phyloP scores from a whole-genome alignment of 768 basidiomycete species.

The Xerocomus potaroensis region DNA sequence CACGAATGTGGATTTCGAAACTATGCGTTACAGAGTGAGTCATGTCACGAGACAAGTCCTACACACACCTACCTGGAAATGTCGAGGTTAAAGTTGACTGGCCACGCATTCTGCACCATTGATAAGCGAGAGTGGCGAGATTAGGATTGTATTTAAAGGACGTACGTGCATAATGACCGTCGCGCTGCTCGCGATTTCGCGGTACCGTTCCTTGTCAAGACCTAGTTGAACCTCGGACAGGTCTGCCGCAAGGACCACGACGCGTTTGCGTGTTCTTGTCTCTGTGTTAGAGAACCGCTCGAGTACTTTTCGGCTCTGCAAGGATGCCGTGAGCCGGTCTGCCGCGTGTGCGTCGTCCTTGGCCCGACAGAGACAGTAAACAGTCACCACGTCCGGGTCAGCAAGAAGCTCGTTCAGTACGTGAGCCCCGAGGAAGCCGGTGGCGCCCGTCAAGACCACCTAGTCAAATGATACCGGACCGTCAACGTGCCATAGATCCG shows the following conservation, averaged over 20 bases:
- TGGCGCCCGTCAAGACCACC: conserved; percentile 46
- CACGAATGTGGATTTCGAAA: conserved; percentile 46
- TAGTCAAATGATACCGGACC: not conserved
- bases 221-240: conserved; percentile 39
- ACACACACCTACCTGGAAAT: conserved; percentile 18
- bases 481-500: not conserved
- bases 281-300: conserved; percentile 4
- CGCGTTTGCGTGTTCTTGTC: conserved; percentile 18
- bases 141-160: not conserved
- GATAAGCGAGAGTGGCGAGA: not conserved
- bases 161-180: conserved; percentile 47
- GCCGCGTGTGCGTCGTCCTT: conserved; percentile 40
- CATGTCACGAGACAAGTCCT: not conserved
- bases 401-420: conserved; percentile 42
- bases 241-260: conserved; percentile 42
- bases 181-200: conserved; percentile 29
- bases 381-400: conserved; percentile 33
- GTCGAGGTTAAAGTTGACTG: conserved; percentile 50
- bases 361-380: conserved; percentile 51
- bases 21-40: conserved; percentile 1
- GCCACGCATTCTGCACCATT: conserved; percentile 57
- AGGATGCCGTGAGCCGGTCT: conserved; percentile 38
- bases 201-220: conserved; percentile 34
- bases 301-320: conserved; percentile 34
- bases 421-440: conserved; percentile 52